A percentile compares a stretch with the other conserved stretches of the same genome.
Conservation (phyloP, 2,329 filamentous ascomycete species). For the Aureobasidium subglaciale region DNA sequence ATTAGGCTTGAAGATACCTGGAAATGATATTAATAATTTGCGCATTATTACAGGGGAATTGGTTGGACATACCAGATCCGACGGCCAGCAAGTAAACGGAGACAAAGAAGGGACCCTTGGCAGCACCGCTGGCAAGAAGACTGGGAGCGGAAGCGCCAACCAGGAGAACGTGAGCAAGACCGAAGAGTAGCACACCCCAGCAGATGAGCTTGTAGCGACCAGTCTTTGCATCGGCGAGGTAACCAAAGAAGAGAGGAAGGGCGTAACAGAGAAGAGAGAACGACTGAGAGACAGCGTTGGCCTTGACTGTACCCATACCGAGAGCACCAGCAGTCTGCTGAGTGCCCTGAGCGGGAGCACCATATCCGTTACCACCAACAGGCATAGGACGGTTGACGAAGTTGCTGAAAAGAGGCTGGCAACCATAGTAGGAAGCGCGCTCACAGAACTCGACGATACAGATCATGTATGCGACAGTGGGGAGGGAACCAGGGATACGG, state of each 20-base stretch:
- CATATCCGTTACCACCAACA: constrained; percentile 29
- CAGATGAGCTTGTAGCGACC: constrained; percentile 36
- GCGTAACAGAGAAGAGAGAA: constrained; percentile 53
- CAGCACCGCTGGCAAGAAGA: constrained; percentile 29
- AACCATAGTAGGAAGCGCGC: constrained; percentile 54
- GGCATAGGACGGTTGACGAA: constrained; percentile 57
- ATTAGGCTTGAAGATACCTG: constrained; percentile 68
- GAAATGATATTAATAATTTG: constrained; percentile 15
- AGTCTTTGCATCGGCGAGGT: constrained; percentile 38
- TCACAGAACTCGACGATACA: constrained; percentile 56
- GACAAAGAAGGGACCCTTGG: constrained; percentile 34
- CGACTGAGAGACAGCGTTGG: constrained; percentile 47
- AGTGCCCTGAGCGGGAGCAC: constrained; percentile 26
- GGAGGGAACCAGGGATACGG: constrained; percentile 45
- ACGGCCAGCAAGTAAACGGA: constrained; percentile 35
- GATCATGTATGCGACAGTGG: constrained; percentile 48
- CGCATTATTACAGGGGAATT: constrained; percentile 21
- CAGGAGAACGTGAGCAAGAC: constrained; percentile 31
- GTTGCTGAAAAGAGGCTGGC: constrained; percentile 51
- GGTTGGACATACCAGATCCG: constrained; percentile 35
- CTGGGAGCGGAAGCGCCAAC: constrained; percentile 21
- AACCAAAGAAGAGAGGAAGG: constrained; percentile 45
- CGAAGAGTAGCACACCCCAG: constrained; percentile 34
- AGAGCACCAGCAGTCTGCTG: constrained; percentile 48
- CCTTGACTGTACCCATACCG: constrained; percentile 48